Evolutionary conservation across 106 monocot species (phyloP), one percentile per base, ranked within the genome.

Genomic region (Dendrobium officinale): DNA sequence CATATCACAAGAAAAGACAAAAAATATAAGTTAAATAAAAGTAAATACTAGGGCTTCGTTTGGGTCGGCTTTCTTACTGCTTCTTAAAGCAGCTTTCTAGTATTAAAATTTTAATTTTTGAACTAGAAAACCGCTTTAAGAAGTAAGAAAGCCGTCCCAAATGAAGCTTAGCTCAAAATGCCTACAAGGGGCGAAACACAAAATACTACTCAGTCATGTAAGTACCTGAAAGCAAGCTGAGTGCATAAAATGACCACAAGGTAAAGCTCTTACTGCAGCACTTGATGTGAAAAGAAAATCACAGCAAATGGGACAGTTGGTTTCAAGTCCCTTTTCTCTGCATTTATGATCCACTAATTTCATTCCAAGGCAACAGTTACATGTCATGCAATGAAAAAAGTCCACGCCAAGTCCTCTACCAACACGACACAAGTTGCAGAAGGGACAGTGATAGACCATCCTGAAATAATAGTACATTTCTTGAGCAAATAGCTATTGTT

Each of bases 191-290:
- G 83, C 94, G 92, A 33, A 95, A 98, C 74, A 95, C 95, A 55
- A 95, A 98, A 15, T 95, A 37, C 37, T 3, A 37, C 37, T 37
- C 37, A 37, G 78, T 99, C 98, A 99, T 99, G 87, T 91, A 37
- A 31, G 26, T 54, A 97, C 98, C 98, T 95, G 98, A 85, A 99
- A 99, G 75, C 98, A 99, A 24, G 98, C 92, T 67, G 98, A 99
- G 79, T 99, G 98, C 98, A 99, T 99, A 85, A 99, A 99, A 84
- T 99, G 98, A 26, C 98, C 98, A 76, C 98, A 99, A 49, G 95
- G 98, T 42, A 99, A 81, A 58, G 95, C 90, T 86, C 93, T 82
- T 9, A 99, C 95, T 42, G 93, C 84, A 58, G 85, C 91, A 84
- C 95, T 95, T 27, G 99, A 99, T 78, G 99, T 99, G 58, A 95